Evolutionary conservation across 2,329 filamentous ascomycete species (phyloP), one percentile per base, ranked within the genome.

Genomic region (Lasiodiplodia gonubiensis): DNA sequence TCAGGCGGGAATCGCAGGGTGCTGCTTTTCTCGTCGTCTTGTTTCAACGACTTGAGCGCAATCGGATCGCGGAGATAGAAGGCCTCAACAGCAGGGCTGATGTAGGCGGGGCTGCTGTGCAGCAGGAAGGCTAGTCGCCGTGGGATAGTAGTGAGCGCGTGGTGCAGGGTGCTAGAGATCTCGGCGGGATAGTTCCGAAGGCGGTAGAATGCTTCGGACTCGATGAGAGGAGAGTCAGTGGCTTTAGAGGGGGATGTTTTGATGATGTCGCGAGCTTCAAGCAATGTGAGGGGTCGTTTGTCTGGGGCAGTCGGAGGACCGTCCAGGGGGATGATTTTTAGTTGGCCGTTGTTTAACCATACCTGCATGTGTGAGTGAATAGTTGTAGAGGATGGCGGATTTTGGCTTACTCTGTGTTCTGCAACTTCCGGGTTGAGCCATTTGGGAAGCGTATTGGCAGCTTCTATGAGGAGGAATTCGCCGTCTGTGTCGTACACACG

Each of bases 401-500:
- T 4, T 1, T 11, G 14, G 71, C 78, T 72, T 72, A 86, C 87
- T 67, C 95, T 87, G 76, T 97, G 92, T 70, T 90, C 87, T 70
- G 96, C 93, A 48, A 94, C 90, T 70, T 97, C 94, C 0, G 95
- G 95, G 72, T 90, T 97, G 30, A 99, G 81, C 96, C 95, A 99
- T 69, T 87, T 88, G 2, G 95, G 95, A 2, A 97, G 82, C 16
- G 90, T 89, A 71, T 92, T 93, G 33, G 96, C 94, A 35, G 94
- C 95, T 81, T 99, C 95, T 67, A 97, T 90, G 21, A 99, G 88
- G 60, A 99, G 85, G 73, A 99, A 99, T 76, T 99, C 94, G 72
- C 96, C 96, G 79, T 98, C 95, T 59, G 89, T 90, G 77, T 99
- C 95, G 68, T 87, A 89, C 4, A 97, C 86, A 59, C 92, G 89